These are phyloP conservation scores for Penicillium sp. DNA, from an alignment of 2,329 filamentous ascomycete species.

Conservation along the genomic window DNA sequence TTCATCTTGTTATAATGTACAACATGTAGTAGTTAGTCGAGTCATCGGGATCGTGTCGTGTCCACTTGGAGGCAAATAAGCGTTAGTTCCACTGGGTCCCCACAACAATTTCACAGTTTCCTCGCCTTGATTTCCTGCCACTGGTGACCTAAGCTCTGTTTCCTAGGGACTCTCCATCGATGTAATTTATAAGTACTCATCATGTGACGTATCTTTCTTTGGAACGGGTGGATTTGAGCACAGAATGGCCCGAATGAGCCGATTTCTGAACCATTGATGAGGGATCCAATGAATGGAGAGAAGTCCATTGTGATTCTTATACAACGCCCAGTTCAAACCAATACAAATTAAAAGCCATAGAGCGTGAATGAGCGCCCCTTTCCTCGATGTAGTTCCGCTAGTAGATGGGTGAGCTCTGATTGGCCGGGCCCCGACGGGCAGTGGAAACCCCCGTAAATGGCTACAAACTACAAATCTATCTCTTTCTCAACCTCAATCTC, in stretches of 20 bases:
- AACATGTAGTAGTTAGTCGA: background rate
- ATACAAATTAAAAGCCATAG: background rate
- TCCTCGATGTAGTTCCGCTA: slow-evolving; percentile 10
- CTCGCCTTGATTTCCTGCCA: background rate
- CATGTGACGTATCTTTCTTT: slow-evolving; percentile 5
- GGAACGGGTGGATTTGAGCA: background rate
- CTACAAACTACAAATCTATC: slow-evolving; percentile 28
- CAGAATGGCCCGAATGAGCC: background rate
- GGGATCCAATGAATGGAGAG: background rate
- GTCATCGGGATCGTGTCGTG: background rate
- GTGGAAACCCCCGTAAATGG: slow-evolving; percentile 1
- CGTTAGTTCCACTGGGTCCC: background rate
- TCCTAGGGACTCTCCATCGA: background rate
- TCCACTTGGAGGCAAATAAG: background rate
- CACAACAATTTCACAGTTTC: background rate
- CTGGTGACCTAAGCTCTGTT: background rate
- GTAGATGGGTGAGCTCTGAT: slow-evolving; percentile 9
- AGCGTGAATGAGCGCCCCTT: slow-evolving; percentile 6
- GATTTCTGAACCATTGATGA: background rate
- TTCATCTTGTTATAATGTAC: too few relatives aligned
- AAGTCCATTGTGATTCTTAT: background rate
- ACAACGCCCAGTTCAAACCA: background rate
- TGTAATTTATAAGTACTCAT: slow-evolving; percentile 2
- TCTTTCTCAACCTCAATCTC: slow-evolving; percentile 24
- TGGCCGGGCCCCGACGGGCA: slow-evolving; percentile 6